Base-by-base conservation (phyloP, 768 basidiomycete species). In the Agrocybe praecox region DNA sequence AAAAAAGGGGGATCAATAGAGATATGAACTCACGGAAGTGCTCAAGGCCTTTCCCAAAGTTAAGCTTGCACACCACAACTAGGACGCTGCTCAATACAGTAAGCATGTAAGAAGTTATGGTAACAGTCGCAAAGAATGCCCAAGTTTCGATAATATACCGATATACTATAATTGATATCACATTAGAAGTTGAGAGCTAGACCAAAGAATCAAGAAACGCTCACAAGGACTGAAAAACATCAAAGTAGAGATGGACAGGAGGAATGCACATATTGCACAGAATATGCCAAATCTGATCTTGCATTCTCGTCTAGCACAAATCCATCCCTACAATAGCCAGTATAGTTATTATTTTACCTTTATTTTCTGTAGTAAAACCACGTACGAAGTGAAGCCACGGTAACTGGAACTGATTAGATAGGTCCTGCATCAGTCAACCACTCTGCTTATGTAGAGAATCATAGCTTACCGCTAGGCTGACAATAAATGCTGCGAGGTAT, bases 31-130 rank as follows among this genome's bases (percentile, higher is more conserved):
- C 65, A 84, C 84, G 67, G 59, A 78, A 85, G 26, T 84, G 79
- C 4, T 76, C 74, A 10, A 85, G 72, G 1, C 83, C 84, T 62
- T 76, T 80, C 10, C 80, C 83, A 62, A 84, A 86, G 60, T 84
- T 78, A 24, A 77, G 55, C 50, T 82, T 73, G 65, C 83, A 85
- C n/a, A 79, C 46, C 44, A 83, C 45, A 7, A 77, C 81, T 10
- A 84, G 58, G 26, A 71, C 56, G n/a, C 74, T 69, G 4, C 80
- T 78, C 7, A 69, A 58, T 8, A 81, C 63, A 29, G 77, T 66
- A 15, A 83, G 65, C 22, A 76, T 48, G 57, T 77, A 80, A 0
- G 80, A 66, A 5, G 76, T 74, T 19, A 76, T 65, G 10, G 78
- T 74, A 29, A 84, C 68, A 6, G 76, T 77, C 4, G 79, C 75